Conservation (phyloP, 306 rosid genomes). For the Elaeagnus macrophylla region DNA sequence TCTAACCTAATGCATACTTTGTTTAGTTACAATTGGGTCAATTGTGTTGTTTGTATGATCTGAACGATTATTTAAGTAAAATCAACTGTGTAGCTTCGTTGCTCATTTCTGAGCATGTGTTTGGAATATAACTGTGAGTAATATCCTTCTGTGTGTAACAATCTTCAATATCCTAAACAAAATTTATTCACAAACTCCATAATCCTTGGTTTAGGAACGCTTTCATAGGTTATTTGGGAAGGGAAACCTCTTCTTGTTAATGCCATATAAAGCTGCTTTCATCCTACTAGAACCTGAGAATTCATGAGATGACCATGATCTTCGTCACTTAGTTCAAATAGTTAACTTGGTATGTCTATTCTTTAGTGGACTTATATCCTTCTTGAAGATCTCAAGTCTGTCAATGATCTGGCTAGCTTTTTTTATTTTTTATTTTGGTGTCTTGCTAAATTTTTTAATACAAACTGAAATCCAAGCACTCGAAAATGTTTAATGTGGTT, state of each 20-base stretch:
- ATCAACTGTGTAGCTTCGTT: too few species aligned
- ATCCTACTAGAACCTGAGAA: neutral
- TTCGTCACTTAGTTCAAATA: neutral
- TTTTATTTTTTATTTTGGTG: neutral
- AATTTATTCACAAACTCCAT: neutral
- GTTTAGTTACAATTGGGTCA: too few species aligned
- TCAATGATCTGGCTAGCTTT: neutral
- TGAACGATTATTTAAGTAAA: too few species aligned
- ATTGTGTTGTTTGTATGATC: too few species aligned
- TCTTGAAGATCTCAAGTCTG: neutral
- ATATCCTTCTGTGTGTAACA: neutral
- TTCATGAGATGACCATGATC: neutral
- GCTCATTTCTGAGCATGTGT: too few species aligned
- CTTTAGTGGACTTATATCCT: neutral
- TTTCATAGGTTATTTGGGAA: neutral
- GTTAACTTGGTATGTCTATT: neutral
- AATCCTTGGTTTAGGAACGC: neutral
- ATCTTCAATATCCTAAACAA: neutral
- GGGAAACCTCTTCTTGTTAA: neutral
- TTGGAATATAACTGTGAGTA: neutral
- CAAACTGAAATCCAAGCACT: neutral
- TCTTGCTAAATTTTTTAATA: neutral
- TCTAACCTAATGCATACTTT: too few species aligned
- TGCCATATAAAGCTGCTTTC: neutral
- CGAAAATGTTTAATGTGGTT: constrained; percentile 7